phyloP scores from a whole-genome alignment of 306 rosid genomes.

The Glycine soja region DNA sequence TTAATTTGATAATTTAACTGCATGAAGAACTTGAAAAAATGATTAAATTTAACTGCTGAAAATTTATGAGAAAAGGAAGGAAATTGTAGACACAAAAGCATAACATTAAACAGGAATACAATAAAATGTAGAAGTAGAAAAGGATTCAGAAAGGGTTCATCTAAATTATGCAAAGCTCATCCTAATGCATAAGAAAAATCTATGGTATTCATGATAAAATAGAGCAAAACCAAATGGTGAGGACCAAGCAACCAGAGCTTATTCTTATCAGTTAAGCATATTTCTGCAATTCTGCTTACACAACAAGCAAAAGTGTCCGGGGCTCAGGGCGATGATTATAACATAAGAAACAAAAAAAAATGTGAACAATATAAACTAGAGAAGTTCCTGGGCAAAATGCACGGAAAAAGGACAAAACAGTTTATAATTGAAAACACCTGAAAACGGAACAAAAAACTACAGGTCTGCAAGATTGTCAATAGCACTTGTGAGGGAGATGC shows the following conservation, averaged over 20 bases:
- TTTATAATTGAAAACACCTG: background rate
- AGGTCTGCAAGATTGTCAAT: background rate
- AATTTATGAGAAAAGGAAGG: constrained; percentile 2
- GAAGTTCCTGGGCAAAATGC: background rate
- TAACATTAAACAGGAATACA: constrained; percentile 21
- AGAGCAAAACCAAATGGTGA: background rate
- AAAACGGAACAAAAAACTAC: background rate
- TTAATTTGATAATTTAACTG: constrained; percentile 12
- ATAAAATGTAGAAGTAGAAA: background rate
- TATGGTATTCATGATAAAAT: background rate
- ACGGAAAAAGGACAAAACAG: background rate
- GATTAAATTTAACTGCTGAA: constrained; percentile 3
- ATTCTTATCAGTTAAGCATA: constrained; percentile 23
- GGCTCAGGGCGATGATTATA: background rate
- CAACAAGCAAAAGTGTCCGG: constrained; percentile 9
- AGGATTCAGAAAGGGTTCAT: background rate
- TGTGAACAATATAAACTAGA: constrained; percentile 19
- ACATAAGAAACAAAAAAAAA: background rate
- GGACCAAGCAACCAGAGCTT: constrained; percentile 33
- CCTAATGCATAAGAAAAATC: constrained; percentile 33
- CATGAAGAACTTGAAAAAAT: constrained; percentile 13
- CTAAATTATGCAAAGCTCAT: constrained; percentile 15
- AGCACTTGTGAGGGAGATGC: background rate
- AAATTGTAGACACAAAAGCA: constrained; percentile 15
- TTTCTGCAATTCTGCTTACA: background rate